phyloP scores from a whole-genome alignment of 2,329 filamentous ascomycete species.

The Penicillium capsulatum region DNA sequence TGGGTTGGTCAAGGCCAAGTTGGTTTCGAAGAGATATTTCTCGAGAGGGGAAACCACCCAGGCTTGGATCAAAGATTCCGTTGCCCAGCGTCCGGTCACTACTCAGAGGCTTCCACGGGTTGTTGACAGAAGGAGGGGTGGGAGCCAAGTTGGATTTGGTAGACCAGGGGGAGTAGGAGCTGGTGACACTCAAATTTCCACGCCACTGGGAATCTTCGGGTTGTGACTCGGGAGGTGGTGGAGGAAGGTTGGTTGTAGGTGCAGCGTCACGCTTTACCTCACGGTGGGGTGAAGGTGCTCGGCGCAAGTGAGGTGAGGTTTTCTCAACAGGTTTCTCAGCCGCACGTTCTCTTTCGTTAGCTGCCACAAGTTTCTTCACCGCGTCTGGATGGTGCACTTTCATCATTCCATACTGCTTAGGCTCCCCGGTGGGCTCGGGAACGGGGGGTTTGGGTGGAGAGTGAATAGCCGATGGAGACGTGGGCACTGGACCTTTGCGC shows the following conservation, averaged over 20 bases:
- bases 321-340: slow-evolving; percentile 31
- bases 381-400: slow-evolving; percentile 57
- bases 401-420: slow-evolving; percentile 60
- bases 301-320: slow-evolving; percentile 24
- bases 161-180: slow-evolving; percentile 38
- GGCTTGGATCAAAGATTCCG: slow-evolving; percentile 57
- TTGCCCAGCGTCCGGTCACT: slow-evolving; percentile 59
- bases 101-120: slow-evolving; percentile 57
- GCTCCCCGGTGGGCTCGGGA: slow-evolving; percentile 53
- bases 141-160: slow-evolving; percentile 33
- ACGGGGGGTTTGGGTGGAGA: slow-evolving; percentile 58
- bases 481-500: slow-evolving; percentile 22
- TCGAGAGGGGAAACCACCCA: slow-evolving; percentile 47
- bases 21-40: slow-evolving; percentile 41
- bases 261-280: slow-evolving; percentile 6
- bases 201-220: slow-evolving; percentile 34
- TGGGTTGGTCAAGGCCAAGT: slow-evolving; percentile 39
- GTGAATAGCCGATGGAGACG: slow-evolving; percentile 32
- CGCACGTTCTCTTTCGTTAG: slow-evolving; percentile 35
- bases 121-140: slow-evolving; percentile 38
- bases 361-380: slow-evolving; percentile 44
- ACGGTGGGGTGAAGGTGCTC: slow-evolving; percentile 27
- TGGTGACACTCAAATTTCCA: slow-evolving; percentile 35
- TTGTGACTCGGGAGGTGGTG: slow-evolving; percentile 20
- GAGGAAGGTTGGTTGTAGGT: slow-evolving; percentile 7